Base-by-base conservation (phyloP, 2,329 filamentous ascomycete genomes). In the Spiromastix sp. region DNA sequence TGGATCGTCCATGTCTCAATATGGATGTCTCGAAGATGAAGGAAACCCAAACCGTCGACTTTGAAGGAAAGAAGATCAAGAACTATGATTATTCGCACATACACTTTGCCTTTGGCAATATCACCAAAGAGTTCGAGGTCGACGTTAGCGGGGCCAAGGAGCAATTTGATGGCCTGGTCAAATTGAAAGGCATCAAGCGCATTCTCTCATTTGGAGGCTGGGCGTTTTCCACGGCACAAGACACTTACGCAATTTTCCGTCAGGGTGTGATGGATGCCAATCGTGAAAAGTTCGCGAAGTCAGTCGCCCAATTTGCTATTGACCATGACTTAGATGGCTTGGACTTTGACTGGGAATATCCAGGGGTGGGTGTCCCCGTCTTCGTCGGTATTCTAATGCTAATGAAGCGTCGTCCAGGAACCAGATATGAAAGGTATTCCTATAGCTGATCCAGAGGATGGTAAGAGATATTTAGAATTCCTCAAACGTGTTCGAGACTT, bases 131-230 rank as follows among this genome's bases (percentile, higher is more conserved):
- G 26, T 63, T 53, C 35, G 47, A 49, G 15, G 47, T 50, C 19
- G 32, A 49, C 10, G 41, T 54, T 13, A 43, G 11, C 41, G 40
- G 42, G 10, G 39, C 48, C 8, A 33, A 38, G 18, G 30, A 37
- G 4, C 31, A 40, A 10, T 37, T 44, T 12, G 11, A 25, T 7
- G 15, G 13, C 4, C 37, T 44, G 15, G 17, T 25, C 4, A 11
- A 19, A 3, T 16, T 44, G 7, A 21, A 16, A 2, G 39, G 27
- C 2, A 22, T 39, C 25, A 62, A 65, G 40, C 47, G 44, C 21
- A 58, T 68, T 19, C 16, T 66, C 4, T 58, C 61, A 1, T 56
- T 67, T 39, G 63, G 63, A 13, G 63, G 63, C 17, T 66, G 64
- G 64, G 48, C 46, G 17, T 58, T 59, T 39, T 60, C 52, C 3